Base-by-base conservation (phyloP, 768 basidiomycete species). In the Xerocomus brunneocitrinus region DNA sequence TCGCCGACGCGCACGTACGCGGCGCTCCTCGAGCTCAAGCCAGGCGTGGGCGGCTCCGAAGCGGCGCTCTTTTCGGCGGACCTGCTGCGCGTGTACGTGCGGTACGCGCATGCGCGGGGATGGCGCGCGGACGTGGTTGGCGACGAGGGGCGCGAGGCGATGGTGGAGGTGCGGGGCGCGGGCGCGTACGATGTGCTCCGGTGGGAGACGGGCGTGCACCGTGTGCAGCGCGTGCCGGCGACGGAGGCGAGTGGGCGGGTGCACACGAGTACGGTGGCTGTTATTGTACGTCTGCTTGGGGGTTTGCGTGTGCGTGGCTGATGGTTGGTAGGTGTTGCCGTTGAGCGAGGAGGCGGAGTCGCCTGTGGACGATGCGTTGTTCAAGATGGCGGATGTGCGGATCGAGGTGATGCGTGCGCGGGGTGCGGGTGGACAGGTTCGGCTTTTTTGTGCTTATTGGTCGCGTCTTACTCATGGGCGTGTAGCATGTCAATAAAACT, bases 401-500 rank as follows among this genome's bases (percentile, higher is more conserved):
- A 66, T 93, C 4, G 95, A 98, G 67, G 92, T 97, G 44, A 97
- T 98, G 94, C 85, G 97, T 25, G 82, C 97, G 0, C 77, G 92
- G n/a, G 97, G 97, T 25, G 95, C 97, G 7, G 97, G 97, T 42
- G 95, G 97, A 14, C 95, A 97, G 78, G 91, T 91, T 56, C 49
- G 74, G 19, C 19, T 19, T 19, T 61, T 9, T 31, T 22, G 31
- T 34, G 24, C 19, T 22, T 6, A 40, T 22, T n/a, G 16, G 24
- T 13, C 24, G 10, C n/a, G 19, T 49, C 34, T 44, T 35, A 30
- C 35, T 34, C 19, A 35, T 40, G 22, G 3, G 0, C 30, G 22
- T 1, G n/a, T 19, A 98, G 88, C 95, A 98, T 71, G 97, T 98
- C 63, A 99, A 99, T 73, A 91, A 88, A 78, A 98, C 97, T 0